phyloP scores from a whole-genome alignment of 805 yeast species.

The Hanseniaspora thailandica region DNA sequence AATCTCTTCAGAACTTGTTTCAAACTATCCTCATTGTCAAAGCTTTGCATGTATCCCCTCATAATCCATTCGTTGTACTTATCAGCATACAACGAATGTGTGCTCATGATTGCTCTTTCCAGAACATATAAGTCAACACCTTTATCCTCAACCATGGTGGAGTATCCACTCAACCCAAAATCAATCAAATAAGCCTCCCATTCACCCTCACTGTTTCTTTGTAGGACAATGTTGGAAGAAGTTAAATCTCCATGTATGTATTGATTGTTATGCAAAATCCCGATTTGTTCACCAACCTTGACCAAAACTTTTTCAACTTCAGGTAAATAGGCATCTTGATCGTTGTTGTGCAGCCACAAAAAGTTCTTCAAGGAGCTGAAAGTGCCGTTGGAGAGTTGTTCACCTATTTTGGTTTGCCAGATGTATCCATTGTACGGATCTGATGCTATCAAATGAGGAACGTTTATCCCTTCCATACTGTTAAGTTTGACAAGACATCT shows the following conservation, averaged over 20 bases:
- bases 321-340: background rate
- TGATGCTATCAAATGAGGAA: constrained; percentile 64
- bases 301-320: constrained; percentile 36
- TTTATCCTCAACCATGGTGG: constrained; percentile 72
- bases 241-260: constrained; percentile 92
- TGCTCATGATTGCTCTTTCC: constrained; percentile 81
- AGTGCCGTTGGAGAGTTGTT: constrained; percentile 38
- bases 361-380: constrained; percentile 60
- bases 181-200: constrained; percentile 62
- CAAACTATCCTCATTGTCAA: constrained; percentile 28
- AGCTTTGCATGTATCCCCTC: constrained; percentile 48
- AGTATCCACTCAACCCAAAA: constrained; percentile 76
- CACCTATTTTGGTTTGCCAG: constrained; percentile 78
- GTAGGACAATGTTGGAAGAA: constrained; percentile 68
- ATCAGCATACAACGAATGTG: constrained; percentile 68
- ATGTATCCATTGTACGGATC: constrained; percentile 70
- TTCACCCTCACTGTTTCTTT: constrained; percentile 19
- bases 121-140: constrained; percentile 95
- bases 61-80: constrained; percentile 58
- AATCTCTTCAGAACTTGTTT: constrained; percentile 52
- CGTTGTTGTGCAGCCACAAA: constrained; percentile 46
- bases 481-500: constrained; percentile 53
- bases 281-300: constrained; percentile 57
- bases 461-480: constrained; percentile 39
- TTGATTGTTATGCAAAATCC: constrained; percentile 59